Evolutionary conservation across 2,329 filamentous ascomycete species (phyloP), one percentile per base, ranked within the genome.

Genomic region (Phymatotrichopsis omnivora): DNA sequence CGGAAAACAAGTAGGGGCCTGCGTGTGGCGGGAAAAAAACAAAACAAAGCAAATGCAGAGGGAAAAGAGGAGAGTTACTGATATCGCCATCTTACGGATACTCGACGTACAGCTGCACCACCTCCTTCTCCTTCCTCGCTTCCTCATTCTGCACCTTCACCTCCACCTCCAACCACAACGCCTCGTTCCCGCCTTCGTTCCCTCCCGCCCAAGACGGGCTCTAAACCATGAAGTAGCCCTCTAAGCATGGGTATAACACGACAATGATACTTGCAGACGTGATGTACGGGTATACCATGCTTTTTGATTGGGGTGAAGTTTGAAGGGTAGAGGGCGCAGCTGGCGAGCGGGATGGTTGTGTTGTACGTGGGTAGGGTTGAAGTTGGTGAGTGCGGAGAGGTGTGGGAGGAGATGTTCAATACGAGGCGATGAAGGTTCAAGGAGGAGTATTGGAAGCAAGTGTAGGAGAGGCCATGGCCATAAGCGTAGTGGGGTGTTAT

Each of bases 271-370:
- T 65, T 4, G 68, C 68, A 54, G 75, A 65, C 28, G 71, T 67
- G 36, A 84, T 71, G 60, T 77, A 84, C 0, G 80, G 78, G 60
- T 85, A 85, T 14, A 83, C 66, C 60, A 80, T 83, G 51, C 77
- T 72, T 70, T 70, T 72, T 78, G 58, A 82, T 72, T 28, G 64
- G 63, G 58, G 63, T 63, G 64, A 82, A 76, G 45, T 66, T 68
- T 1, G 62, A 57, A 1, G 77, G 78, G 66, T 68, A 75, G 56
- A 73, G 70, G 7, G 73, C 77, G 61, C 82, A 76, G 0, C 70
- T 67, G 1, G 73, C 67, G 3, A 68, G 60, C 1, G 79, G 78
- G 32, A 80, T 73, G 22, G 67, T 60, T 32, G 63, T 69, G 16
- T 66, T 60, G 57, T 78, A 78, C 2, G 58, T 56, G 0, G 75